phyloP scores from a whole-genome alignment of 352 stramenopile genomes.

The Globisporangium cystogenes region DNA sequence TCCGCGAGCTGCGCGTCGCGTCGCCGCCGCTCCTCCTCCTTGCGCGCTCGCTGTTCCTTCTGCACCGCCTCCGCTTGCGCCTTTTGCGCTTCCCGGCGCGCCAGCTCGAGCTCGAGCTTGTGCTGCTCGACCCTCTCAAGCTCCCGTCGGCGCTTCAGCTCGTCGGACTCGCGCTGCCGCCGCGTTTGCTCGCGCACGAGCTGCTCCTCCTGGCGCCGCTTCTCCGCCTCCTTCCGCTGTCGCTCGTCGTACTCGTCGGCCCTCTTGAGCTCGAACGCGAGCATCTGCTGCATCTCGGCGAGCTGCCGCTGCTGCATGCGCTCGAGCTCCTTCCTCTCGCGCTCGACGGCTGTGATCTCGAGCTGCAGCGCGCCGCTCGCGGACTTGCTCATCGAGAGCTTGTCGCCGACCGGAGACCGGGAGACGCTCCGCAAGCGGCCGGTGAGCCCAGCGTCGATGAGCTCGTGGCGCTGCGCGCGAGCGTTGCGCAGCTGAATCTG shows the following conservation, averaged over 20 bases:
- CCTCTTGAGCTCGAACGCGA: constrained; percentile 64
- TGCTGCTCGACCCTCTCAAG: constrained; percentile 50
- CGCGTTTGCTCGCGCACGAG: constrained; percentile 28
- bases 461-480: constrained; percentile 39
- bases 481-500: constrained; percentile 44
- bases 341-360: constrained; percentile 57
- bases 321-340: constrained; percentile 61
- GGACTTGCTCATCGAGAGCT: constrained; percentile 19
- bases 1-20: constrained; percentile 41
- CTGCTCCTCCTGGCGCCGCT: constrained; percentile 38
- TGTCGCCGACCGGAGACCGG: constrained; percentile 32
- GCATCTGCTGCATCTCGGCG: constrained; percentile 67
- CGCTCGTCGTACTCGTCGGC: constrained; percentile 45
- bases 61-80: constrained; percentile 35
- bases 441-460: constrained; percentile 46
- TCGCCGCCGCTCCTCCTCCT: constrained; percentile 43
- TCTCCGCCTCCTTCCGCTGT: constrained; percentile 41
- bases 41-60: constrained; percentile 40
- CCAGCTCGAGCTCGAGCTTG: constrained; percentile 37
- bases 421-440: constrained; percentile 49
- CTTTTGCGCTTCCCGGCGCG: constrained; percentile 31
- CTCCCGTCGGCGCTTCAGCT: constrained; percentile 37
- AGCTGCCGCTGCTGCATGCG: constrained; percentile 65
- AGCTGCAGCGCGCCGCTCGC: constrained; percentile 12
- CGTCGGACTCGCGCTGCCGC: constrained; percentile 47